Base-by-base conservation (phyloP, 1,284 basidiomycete genomes). In the Erythrobasidium hasegawianum region DNA sequence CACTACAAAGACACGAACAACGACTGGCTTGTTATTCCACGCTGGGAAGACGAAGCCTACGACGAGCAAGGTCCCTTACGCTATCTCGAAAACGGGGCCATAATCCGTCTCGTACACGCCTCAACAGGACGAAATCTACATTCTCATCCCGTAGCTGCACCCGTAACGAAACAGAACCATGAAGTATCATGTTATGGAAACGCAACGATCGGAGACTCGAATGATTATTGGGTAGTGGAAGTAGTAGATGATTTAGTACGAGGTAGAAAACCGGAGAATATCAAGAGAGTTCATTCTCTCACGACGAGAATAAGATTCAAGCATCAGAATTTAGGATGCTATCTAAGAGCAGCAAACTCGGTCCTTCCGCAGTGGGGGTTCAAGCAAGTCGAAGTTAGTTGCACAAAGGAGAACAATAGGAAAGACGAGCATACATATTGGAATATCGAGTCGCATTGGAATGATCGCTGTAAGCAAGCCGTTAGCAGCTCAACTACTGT, bases 1-100 rank as follows among this genome's bases (percentile, higher is more conserved):
- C 95, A 98, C 81, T 97, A 98, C 85, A 96, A 95, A 80, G 95
- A 98, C 78, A 85, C 87, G 67, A 98, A 98, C 83, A 98, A 98
- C 79, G 84, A 97, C 60, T 98, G 91, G 87, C 75, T 82, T 45
- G 78, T 98, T 72, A 82, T 87, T 1, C 92, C 91, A 1, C 82
- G 81, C 2, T 96, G 92, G 91, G 84, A 88, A 52, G 85, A 87
- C 67, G 80, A 84, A 0, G 78, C 79, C 0, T 83, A 90, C 74
- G 82, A 81, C 4, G 82, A 87, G 50, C 83, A 80, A 29, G 83
- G 85, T 7, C 53, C 55, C 13, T 78, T 95, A 50, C 82, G 81
- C 40, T 95, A 82, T 81, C 80, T 98, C 65, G 78, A 85, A 68
- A 80, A 94, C 76, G 87, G 87, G 27, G 89, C 94, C 75, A 79